Conservation (phyloP, 495 filamentous ascomycete genomes). For the Penicillium roqueforti region DNA sequence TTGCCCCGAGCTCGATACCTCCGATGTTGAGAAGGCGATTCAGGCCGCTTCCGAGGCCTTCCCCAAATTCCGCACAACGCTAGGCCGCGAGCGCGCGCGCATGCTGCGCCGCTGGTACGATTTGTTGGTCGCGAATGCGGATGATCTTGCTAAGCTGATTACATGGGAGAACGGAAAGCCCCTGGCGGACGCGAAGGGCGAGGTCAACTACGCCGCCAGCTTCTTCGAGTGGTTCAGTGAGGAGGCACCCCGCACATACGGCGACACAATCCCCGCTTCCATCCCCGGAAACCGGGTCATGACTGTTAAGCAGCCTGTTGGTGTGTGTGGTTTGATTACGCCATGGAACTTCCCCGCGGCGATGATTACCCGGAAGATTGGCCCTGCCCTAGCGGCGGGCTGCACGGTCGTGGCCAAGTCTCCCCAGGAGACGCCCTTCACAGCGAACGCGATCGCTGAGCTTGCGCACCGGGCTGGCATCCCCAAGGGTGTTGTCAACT, state of each 20-base stretch:
- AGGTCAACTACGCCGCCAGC: slow-evolving; percentile 66
- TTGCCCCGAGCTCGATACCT: slow-evolving; percentile 72
- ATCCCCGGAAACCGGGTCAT: slow-evolving; percentile 69
- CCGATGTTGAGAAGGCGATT: slow-evolving; percentile 77
- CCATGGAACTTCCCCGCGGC: slow-evolving; percentile 96
- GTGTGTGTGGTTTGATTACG: slow-evolving; percentile 91
- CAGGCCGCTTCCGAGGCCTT: slow-evolving; percentile 71
- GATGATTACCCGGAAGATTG: slow-evolving; percentile 89
- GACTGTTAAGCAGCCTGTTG: slow-evolving; percentile 81
- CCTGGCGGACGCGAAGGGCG: slow-evolving; percentile 62
- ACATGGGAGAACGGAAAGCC: slow-evolving; percentile 82
- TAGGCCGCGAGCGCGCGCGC: slow-evolving; percentile 75
- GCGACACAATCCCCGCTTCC: slow-evolving; percentile 69
- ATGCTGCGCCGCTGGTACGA: slow-evolving; percentile 89
- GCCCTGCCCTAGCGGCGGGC: slow-evolving; percentile 74
- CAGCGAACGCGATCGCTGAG: slow-evolving; percentile 75
- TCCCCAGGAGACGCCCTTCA: slow-evolving; percentile 82
- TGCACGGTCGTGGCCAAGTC: slow-evolving; percentile 86
- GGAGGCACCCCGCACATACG: slow-evolving; percentile 66
- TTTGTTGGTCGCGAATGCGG: slow-evolving; percentile 78
- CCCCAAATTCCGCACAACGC: slow-evolving; percentile 65
- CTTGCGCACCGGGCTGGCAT: slow-evolving; percentile 79
- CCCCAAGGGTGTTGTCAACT: slow-evolving; percentile 78
- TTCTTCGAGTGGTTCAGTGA: slow-evolving; percentile 80
- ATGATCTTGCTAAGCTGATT: slow-evolving; percentile 85